phyloP scores from a whole-genome alignment of 1,139 yeast genomes.

The Yamadazyma mexicana region DNA sequence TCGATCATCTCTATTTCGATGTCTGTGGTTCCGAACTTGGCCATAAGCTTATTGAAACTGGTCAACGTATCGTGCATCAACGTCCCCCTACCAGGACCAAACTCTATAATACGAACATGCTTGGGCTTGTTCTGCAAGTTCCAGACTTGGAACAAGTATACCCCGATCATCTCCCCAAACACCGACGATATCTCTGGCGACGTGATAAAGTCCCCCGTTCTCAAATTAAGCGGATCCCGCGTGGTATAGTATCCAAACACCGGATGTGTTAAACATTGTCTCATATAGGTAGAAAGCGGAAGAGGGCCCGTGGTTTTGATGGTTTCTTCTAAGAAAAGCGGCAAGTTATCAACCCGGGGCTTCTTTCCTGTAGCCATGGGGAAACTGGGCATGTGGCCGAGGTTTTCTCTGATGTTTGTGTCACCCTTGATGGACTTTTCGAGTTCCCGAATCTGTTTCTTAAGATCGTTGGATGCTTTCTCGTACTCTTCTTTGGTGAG shows the following conservation, averaged over 20 bases:
- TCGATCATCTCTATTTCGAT: constrained; percentile 63
- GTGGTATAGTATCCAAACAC: constrained; percentile 78
- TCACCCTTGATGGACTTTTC: constrained; percentile 44
- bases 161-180: constrained; percentile 83
- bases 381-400: constrained; percentile 38
- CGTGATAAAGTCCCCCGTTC: constrained; percentile 74
- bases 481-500: constrained; percentile 45
- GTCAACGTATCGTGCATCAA: constrained; percentile 64
- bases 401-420: constrained; percentile 34
- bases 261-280: constrained; percentile 81
- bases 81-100: constrained; percentile 89
- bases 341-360: constrained; percentile 26
- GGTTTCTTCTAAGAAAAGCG: constrained; percentile 49
- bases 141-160: constrained; percentile 71
- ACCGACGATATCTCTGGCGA: constrained; percentile 87
- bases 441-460: constrained; percentile 30
- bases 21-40: constrained; percentile 10
- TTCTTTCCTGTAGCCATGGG: constrained; percentile 25
- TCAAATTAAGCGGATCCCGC: constrained; percentile 65
- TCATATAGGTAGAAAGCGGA: constrained; percentile 72
- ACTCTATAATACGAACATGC: constrained; percentile 63
- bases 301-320: constrained; percentile 77
- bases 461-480: constrained; percentile 34
- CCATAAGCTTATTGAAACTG: constrained; percentile 43
- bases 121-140: constrained; percentile 53